A percentile compares a stretch with the other conserved stretches of the same genome.
These are phyloP conservation scores for Spathaspora passalidarum DNA, from an alignment of 805 yeast genomes.

Conservation along the genomic window DNA sequence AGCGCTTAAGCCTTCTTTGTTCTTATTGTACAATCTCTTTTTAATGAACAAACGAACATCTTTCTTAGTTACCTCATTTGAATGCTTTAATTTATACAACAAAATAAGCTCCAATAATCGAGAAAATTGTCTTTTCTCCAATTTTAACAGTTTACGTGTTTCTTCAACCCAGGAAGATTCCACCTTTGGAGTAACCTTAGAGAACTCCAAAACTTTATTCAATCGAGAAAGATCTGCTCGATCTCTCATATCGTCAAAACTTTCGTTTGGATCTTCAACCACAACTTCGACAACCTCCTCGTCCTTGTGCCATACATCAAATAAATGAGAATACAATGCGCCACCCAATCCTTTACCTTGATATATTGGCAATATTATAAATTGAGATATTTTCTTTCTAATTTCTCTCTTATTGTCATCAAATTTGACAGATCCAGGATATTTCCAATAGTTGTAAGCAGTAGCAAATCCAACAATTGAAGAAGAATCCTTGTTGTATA, in stretches of 20 bases:
- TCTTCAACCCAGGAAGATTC: slow-evolving; percentile 36
- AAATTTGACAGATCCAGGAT: slow-evolving; percentile 51
- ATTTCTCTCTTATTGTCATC: slow-evolving; percentile 39
- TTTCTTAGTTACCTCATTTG: slow-evolving; percentile 22
- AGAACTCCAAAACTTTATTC: slow-evolving; percentile 17
- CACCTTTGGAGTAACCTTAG: slow-evolving; percentile 19
- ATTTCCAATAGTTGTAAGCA: slow-evolving; percentile 79
- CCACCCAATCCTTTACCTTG: slow-evolving; percentile 77
- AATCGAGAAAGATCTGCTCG: slow-evolving; percentile 60
- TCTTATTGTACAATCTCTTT: slow-evolving; percentile 70
- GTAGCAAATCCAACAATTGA: slow-evolving; percentile 79
- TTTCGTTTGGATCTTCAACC: slow-evolving; percentile 92
- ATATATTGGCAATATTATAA: slow-evolving; percentile 77
- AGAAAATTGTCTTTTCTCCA: slow-evolving; percentile 76
- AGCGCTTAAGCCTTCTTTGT: slow-evolving; percentile 70
- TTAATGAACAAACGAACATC: slow-evolving; percentile 63
- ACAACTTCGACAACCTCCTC: slow-evolving; percentile 63
- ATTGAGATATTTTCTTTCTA: slow-evolving; percentile 84
- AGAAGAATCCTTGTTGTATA: slow-evolving; percentile 31
- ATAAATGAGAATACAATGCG: slow-evolving; percentile 54
- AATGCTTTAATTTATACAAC: slow-evolving; percentile 35
- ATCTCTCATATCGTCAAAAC: slow-evolving; percentile 88
- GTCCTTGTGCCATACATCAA: slow-evolving; percentile 55
- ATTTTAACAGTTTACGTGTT: slow-evolving; percentile 44
- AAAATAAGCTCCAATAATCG: slow-evolving; percentile 76